Evolutionary conservation across 75 land plant genomes (phyloP).

Genomic region (Cryptomeria japonica): DNA sequence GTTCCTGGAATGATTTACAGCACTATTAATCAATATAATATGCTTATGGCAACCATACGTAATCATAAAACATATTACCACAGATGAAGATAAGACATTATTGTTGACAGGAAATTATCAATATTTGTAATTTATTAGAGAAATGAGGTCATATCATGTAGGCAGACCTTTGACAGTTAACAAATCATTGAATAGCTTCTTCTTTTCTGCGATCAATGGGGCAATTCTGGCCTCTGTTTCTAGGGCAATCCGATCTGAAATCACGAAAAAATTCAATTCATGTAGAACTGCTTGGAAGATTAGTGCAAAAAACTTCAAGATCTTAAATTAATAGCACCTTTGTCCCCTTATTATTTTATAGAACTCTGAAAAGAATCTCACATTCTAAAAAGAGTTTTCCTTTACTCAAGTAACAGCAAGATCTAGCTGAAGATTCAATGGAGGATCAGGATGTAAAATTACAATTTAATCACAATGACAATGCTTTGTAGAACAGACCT

Average conservation of each 20-base stretch:
- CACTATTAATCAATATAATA: not conserved
- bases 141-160: not conserved
- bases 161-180: constrained; percentile 77
- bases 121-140: not conserved
- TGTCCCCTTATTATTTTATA: not conserved
- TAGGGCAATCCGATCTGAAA: constrained; percentile 82
- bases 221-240: constrained; percentile 77
- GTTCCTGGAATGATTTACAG: constrained; percentile 63
- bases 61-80: not conserved
- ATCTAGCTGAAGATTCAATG: not conserved
- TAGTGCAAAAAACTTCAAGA: not conserved
- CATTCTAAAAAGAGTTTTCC: not conserved
- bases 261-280: not conserved
- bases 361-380: not conserved
- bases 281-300: not conserved
- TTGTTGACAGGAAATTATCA: not conserved
- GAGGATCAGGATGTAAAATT: constrained; percentile 13
- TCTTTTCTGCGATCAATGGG: constrained; percentile 80
- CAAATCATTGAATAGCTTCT: constrained; percentile 87
- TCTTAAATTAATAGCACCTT: not conserved
- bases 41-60: not conserved
- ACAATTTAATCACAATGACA: constrained; percentile 1
- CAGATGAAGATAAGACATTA: not conserved
- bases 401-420: not conserved
- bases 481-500: constrained; percentile 42